Conservation (phyloP, 140 eudicot genomes). For the Stevia rebaudiana region DNA sequence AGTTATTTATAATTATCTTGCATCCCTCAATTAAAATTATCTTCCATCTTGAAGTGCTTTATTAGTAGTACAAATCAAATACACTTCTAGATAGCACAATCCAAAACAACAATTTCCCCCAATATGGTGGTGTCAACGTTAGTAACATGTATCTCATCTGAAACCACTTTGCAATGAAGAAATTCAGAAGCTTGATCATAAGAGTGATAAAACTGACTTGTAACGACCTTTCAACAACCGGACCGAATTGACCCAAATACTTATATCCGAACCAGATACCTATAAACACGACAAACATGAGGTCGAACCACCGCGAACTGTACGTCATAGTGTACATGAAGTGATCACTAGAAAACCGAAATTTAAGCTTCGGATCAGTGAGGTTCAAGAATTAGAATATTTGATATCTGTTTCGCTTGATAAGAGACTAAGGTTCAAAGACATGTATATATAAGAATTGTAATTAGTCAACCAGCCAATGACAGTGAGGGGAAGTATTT, state of each 20-base stretch:
- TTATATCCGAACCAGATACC: neutral
- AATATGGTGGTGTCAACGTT: constrained; percentile 13
- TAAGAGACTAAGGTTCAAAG: neutral
- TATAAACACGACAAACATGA: neutral
- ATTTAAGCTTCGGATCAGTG: neutral
- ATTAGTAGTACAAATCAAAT: constrained; percentile 20
- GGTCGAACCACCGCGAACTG: neutral
- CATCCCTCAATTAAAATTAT: too few relatives aligned
- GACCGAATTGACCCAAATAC: neutral
- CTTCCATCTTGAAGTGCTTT: neutral
- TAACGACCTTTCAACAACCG: neutral
- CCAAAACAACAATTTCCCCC: constrained; percentile 28
- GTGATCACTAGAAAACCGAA: neutral
- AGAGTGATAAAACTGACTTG: constrained; percentile 16
- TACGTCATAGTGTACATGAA: neutral
- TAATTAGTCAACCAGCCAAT: neutral
- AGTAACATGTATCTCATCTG: constrained; percentile 24
- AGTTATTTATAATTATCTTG: too few relatives aligned
- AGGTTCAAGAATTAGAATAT: neutral
- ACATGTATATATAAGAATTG: constrained; percentile 12
- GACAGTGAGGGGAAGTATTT: neutral
- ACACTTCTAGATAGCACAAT: constrained; percentile 18
- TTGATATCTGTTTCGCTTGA: too few relatives aligned
- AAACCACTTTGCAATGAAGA: constrained; percentile 30
- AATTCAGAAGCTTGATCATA: constrained; percentile 31